Percentiles rank a stretch among this genome's conserved stretches.
phyloP scores from a whole-genome alignment of 371 early-diverging fungal genomes.

The Polyrhizophydium stewartii region DNA sequence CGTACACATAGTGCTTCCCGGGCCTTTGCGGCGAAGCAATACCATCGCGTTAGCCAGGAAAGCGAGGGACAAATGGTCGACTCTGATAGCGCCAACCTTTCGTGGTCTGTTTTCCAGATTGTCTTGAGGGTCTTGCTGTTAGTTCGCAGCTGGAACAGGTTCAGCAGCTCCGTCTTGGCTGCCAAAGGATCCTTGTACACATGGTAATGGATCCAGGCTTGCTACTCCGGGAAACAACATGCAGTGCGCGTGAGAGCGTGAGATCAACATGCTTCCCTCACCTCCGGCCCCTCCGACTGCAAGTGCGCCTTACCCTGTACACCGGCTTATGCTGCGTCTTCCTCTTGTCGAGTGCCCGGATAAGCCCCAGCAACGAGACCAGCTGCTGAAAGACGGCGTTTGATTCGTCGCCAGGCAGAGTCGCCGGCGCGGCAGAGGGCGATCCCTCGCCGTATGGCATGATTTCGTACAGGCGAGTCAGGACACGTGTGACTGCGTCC shows the following conservation, averaged over 20 bases:
- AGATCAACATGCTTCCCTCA: not conserved
- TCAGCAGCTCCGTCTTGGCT: conserved; percentile 10
- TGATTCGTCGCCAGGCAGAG: too few species aligned
- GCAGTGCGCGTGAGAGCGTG: not conserved
- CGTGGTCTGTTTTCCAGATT: conserved; percentile 9
- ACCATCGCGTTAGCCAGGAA: too few species aligned
- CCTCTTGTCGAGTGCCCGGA: conserved; percentile 10
- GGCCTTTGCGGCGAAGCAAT: conserved; percentile 4
- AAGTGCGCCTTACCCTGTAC: conserved; percentile 1
- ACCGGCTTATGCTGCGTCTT: conserved; percentile 8
- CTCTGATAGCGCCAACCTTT: too few species aligned
- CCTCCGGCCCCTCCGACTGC: not conserved
- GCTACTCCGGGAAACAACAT: not conserved
- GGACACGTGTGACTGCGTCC: not conserved
- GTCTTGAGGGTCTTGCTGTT: not conserved
- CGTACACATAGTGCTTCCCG: conserved; percentile 8
- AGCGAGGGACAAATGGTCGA: too few species aligned
- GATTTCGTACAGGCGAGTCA: not conserved
- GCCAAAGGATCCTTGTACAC: not conserved
- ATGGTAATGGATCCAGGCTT: conserved; percentile 4
- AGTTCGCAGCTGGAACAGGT: conserved; percentile 1
- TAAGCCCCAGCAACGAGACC: not conserved
- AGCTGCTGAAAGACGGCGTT: conserved; percentile 1
- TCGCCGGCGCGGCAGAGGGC: too few species aligned
- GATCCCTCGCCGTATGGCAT: too few species aligned